These are phyloP conservation scores for Euclidium syriacum DNA, from an alignment of 345 rosid species.

Conservation along the genomic window DNA sequence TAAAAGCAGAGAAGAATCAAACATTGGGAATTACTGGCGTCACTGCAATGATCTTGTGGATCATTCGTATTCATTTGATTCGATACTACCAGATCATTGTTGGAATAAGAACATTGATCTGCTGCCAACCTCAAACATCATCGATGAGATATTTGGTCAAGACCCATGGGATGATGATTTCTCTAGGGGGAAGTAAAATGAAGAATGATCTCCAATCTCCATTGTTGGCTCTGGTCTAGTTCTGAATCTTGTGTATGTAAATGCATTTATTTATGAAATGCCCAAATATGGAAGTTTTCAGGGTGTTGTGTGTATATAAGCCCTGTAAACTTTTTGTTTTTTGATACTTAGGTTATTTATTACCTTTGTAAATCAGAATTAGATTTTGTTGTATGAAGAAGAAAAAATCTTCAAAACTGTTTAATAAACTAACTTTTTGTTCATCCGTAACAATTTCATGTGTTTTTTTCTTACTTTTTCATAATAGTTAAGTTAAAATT, in stretches of 20 bases:
- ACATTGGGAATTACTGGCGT: constrained; percentile 25
- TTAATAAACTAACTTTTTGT: constrained; percentile 25
- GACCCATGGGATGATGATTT: constrained; percentile 27
- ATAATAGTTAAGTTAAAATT: too few species aligned
- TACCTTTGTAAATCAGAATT: constrained; percentile 9
- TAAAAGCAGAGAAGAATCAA: constrained; percentile 19
- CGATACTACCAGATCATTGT: constrained; percentile 32
- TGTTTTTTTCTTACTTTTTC: too few species aligned
- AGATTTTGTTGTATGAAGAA: constrained; percentile 23
- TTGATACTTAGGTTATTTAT: constrained; percentile 1
- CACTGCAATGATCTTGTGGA: constrained; percentile 33
- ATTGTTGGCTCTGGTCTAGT: not conserved
- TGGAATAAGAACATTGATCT: constrained; percentile 43
- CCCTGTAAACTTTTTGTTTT: constrained; percentile 11
- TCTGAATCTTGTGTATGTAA: constrained; percentile 21
- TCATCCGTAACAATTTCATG: not conserved
- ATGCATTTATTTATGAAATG: constrained; percentile 13
- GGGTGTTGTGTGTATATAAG: constrained; percentile 18
- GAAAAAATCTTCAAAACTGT: constrained; percentile 24
- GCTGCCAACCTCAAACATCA: constrained; percentile 64
- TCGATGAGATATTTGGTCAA: constrained; percentile 65
- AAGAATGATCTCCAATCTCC: constrained; percentile 8
- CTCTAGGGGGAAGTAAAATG: constrained; percentile 18
- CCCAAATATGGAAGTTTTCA: constrained; percentile 3
- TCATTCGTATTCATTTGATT: constrained; percentile 39